These are phyloP conservation scores for Entomortierella beljakovae DNA, from an alignment of 192 early-diverging fungal species.

Conservation along the genomic window DNA sequence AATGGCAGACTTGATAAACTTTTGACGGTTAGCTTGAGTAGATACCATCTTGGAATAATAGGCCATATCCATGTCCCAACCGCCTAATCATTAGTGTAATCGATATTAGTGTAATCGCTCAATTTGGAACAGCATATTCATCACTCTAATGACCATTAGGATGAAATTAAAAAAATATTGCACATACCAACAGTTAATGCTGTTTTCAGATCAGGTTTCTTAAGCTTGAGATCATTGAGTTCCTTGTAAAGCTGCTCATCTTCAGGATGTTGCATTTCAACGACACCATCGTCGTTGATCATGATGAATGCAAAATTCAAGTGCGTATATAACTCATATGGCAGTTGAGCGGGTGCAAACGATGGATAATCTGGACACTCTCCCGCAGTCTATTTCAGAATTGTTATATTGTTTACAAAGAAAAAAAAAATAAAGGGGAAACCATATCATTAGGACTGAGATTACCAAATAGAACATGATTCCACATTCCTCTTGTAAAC, in stretches of 20 bases:
- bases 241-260: conserved; percentile 33
- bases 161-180: too few species aligned
- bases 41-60: conserved; percentile 53
- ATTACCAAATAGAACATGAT: conserved; percentile 4
- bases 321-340: conserved; percentile 48
- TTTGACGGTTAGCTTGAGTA: conserved; percentile 40
- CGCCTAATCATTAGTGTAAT: conserved; percentile 14
- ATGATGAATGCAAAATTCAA: conserved; percentile 46
- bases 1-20: conserved; percentile 46
- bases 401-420: not conserved
- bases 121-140: not conserved
- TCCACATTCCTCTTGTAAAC: conserved; percentile 13
- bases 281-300: conserved; percentile 49
- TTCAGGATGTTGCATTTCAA: conserved; percentile 38
- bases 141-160: not conserved
- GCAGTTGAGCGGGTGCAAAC: conserved; percentile 29
- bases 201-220: conserved; percentile 39
- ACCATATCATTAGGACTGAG: not conserved
- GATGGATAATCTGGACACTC: conserved; percentile 35
- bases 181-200: conserved; percentile 34
- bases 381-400: conserved; percentile 24
- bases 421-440: conserved; percentile 11
- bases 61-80: conserved; percentile 55
- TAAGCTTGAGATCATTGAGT: conserved; percentile 41
- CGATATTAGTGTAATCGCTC: not conserved